phyloP scores from a whole-genome alignment of 345 rosid genomes.

The Sisymbrium irio region DNA sequence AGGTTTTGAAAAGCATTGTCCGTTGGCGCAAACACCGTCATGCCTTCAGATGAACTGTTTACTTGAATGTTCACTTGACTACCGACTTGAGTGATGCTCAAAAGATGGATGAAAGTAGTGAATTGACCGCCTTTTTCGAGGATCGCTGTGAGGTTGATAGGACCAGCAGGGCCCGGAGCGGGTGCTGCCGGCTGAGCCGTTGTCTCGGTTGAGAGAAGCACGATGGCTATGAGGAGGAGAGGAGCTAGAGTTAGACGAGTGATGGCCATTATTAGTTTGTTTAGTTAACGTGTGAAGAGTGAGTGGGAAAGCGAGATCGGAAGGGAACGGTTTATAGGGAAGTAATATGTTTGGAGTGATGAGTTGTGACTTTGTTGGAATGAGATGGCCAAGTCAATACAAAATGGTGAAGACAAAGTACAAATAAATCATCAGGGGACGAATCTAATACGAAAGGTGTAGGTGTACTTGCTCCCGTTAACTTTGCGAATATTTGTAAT shows the following conservation, averaged over 20 bases:
- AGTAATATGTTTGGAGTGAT: constrained; percentile 19
- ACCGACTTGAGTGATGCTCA: constrained; percentile 53
- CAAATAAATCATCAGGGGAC: background rate
- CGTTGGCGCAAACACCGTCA: constrained; percentile 83
- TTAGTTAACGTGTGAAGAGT: constrained; percentile 4
- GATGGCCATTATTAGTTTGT: constrained; percentile 39
- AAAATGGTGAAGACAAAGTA: constrained; percentile 27
- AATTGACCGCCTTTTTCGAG: constrained; percentile 69
- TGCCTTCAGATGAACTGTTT: constrained; percentile 69
- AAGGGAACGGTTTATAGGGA: constrained; percentile 21
- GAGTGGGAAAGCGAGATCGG: constrained; percentile 9
- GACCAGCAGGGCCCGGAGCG: constrained; percentile 61
- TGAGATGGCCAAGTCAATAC: constrained; percentile 37
- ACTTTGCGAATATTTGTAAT: too few species aligned
- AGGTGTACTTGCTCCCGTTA: too few species aligned
- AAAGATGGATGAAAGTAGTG: constrained; percentile 50
- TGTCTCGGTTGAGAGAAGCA: constrained; percentile 27
- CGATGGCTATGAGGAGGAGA: constrained; percentile 29
- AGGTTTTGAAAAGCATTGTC: constrained; percentile 86
- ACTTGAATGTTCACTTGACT: constrained; percentile 62
- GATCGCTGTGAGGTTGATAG: constrained; percentile 66
- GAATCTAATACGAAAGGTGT: too few species aligned
- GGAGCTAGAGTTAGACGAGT: constrained; percentile 31
- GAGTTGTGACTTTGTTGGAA: constrained; percentile 35
- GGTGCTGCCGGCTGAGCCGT: constrained; percentile 46